A percentile compares a stretch with the other conserved stretches of the same genome.
phyloP scores from a whole-genome alignment of 2,329 filamentous ascomycete species.

The Fusarium neocosmosporiellum region DNA sequence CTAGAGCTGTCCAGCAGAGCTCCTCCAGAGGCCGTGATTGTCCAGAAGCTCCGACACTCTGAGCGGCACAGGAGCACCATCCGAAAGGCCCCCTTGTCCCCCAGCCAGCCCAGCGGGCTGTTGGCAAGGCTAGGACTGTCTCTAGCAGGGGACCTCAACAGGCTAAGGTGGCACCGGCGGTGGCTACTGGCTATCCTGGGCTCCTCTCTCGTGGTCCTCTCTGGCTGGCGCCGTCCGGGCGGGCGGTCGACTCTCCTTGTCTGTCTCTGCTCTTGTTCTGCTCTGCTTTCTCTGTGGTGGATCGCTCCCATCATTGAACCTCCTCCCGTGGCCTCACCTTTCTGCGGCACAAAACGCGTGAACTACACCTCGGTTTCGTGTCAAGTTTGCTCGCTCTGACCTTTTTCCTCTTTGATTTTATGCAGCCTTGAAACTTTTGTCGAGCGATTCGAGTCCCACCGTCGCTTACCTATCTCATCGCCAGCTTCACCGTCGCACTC shows the following conservation, averaged over 20 bases:
- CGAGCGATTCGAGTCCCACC: conserved; percentile 33
- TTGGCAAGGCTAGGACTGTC: conserved; percentile 36
- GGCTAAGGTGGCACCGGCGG: conserved; percentile 32
- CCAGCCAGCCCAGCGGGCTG: conserved; percentile 15
- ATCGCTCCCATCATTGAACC: conserved; percentile 41
- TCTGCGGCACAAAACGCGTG: conserved; percentile 47
- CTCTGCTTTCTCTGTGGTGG: conserved; percentile 25
- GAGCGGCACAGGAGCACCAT: conserved; percentile 19
- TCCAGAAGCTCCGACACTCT: conserved; percentile 26
- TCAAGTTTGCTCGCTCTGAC: conserved; percentile 41
- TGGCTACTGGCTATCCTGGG: conserved; percentile 40
- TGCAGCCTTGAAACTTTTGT: conserved; percentile 43
- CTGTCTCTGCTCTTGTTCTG: background rate
- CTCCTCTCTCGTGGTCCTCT: conserved; percentile 29
- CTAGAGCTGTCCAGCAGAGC: conserved; percentile 1
- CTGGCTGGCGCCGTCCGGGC: conserved; percentile 12
- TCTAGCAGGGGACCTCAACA: conserved; percentile 27
- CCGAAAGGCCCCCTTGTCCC: conserved; percentile 15
- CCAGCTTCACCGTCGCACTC: conserved; percentile 29
- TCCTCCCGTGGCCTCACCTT: conserved; percentile 46
- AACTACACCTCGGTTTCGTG: conserved; percentile 44
- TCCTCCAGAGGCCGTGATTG: conserved; percentile 8
- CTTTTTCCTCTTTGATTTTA: conserved; percentile 30
- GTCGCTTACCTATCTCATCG: conserved; percentile 23
- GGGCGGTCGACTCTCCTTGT: conserved; percentile 9